These are phyloP conservation scores for Hericium alpestre DNA, from an alignment of 768 basidiomycete genomes.

Conservation along the genomic window DNA sequence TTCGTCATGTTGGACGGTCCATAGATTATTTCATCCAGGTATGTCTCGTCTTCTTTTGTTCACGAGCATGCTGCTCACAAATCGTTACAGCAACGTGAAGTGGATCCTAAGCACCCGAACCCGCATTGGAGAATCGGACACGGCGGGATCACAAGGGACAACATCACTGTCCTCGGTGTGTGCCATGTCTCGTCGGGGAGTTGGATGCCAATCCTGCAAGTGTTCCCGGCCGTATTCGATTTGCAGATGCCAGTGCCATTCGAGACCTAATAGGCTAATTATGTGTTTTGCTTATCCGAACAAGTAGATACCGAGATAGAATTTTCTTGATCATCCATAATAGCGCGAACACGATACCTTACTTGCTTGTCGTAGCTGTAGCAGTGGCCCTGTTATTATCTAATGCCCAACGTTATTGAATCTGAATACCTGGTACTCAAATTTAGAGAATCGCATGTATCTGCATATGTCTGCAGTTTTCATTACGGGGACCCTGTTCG, in stretches of 20 bases:
- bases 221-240: not conserved
- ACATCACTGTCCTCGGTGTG: slow-evolving; percentile 9
- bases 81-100: slow-evolving; percentile 1
- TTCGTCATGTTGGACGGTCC: slow-evolving; percentile 11
- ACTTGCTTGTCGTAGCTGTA: no score
- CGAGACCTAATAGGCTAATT: no score
- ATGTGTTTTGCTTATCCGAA: no score
- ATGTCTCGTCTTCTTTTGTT: not conserved
- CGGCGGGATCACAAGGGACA: slow-evolving; percentile 6
- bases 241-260: no score
- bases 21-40: slow-evolving; percentile 11
- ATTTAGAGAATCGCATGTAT: no score
- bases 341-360: no score
- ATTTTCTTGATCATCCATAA: no score
- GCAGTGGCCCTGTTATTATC: no score
- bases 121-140: slow-evolving; percentile 10
- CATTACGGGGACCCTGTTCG: no score
- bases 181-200: slow-evolving; percentile 14
- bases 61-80: not conserved
- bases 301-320: no score
- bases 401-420: no score
- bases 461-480: not conserved
- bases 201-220: slow-evolving; percentile 15
- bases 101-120: slow-evolving; percentile 4
- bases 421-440: no score